These are phyloP conservation scores for Cutaneotrichosporon sp. DNA, from an alignment of 1,284 basidiomycete species.

Conservation along the genomic window DNA sequence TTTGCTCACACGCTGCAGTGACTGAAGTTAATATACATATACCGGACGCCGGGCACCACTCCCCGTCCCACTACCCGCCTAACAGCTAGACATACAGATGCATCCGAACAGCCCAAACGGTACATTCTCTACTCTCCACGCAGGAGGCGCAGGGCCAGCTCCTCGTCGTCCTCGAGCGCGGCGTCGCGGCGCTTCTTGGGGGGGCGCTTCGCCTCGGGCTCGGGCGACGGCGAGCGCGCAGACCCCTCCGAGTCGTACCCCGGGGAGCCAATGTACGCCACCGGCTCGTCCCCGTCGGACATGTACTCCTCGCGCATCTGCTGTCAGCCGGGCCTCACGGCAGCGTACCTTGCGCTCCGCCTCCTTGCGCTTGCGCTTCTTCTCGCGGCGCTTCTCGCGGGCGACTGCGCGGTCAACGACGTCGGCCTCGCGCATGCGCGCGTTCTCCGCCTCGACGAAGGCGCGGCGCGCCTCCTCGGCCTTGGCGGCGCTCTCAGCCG, in stretches of 20 bases:
- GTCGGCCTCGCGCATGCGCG: slow-evolving; percentile 70
- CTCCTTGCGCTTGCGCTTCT: slow-evolving; percentile 81
- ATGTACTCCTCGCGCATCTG: slow-evolving; percentile 17
- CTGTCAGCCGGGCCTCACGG: background rate
- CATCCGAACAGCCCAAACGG: background rate
- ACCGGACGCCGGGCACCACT: too few species aligned
- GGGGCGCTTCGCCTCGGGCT: slow-evolving; percentile 14
- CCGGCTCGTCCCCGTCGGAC: slow-evolving; percentile 20
- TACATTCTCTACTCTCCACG: slow-evolving; percentile 29
- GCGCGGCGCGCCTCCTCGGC: slow-evolving; percentile 66
- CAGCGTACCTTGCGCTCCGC: slow-evolving; percentile 65
- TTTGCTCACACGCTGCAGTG: too few species aligned
- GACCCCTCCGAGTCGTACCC: slow-evolving; percentile 17
- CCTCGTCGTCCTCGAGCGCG: slow-evolving; percentile 45
- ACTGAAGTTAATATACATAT: too few species aligned
- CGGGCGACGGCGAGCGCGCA: slow-evolving; percentile 19
- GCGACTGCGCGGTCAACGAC: slow-evolving; percentile 77
- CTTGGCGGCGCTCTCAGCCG: slow-evolving; percentile 66
- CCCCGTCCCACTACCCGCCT: too few species aligned
- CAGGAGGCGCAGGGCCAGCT: slow-evolving; percentile 47
- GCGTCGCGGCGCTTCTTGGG: slow-evolving; percentile 24
- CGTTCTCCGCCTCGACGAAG: slow-evolving; percentile 72
- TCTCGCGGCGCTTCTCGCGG: slow-evolving; percentile 82
- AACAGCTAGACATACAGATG: background rate
- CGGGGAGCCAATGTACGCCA: slow-evolving; percentile 17